Evolutionary conservation across 345 rosid species (phyloP), one percentile per base, ranked within the genome.

Genomic region (Brassica incana): DNA sequence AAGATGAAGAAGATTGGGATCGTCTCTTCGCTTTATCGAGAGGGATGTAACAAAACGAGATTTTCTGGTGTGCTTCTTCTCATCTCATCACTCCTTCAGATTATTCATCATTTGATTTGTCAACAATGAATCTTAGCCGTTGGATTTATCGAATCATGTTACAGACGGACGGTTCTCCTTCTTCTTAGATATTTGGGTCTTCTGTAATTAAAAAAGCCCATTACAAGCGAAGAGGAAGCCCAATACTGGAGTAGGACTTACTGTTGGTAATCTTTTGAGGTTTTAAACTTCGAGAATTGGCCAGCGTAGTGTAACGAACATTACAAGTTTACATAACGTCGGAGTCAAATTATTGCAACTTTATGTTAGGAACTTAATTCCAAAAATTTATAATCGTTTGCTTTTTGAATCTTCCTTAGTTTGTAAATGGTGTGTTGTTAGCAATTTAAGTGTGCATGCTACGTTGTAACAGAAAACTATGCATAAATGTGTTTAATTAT

Each of bases 101-200:
- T 59, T 9, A 20, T 20, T 20, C n/a, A 20, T 20, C 20, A 20
- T 20, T 20, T 20, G 16, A 12, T 27, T 14, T 20, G 54, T 33
- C 2, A 10, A 62, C 4, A 63, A 50, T 3, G 5, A 72, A 72
- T 72, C 29, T 30, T 8, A 72, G 38, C 81, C 81, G 69, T 72
- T 72, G 20, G 77, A 54, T 78, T 65, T 11, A 9, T 64, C 0
- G 1, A 9, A 4, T 77, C 15, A 1, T 6, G 35, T 0, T 2
- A 18, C 40, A 70, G 56, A 69, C 7, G 58, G 69, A 69, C 14
- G 60, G 62, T 63, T 56, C 3, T 2, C n/a, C 0, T 20, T 40
- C 3, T 5, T 3, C 20, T 20, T 20, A 7, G 6, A 10, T 36
- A 2, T 29, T 50, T 54, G 50, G 40, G 60, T 56, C 52, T 65